phyloP scores from a whole-genome alignment of 805 yeast species.

The Candida nonsorbophila region DNA sequence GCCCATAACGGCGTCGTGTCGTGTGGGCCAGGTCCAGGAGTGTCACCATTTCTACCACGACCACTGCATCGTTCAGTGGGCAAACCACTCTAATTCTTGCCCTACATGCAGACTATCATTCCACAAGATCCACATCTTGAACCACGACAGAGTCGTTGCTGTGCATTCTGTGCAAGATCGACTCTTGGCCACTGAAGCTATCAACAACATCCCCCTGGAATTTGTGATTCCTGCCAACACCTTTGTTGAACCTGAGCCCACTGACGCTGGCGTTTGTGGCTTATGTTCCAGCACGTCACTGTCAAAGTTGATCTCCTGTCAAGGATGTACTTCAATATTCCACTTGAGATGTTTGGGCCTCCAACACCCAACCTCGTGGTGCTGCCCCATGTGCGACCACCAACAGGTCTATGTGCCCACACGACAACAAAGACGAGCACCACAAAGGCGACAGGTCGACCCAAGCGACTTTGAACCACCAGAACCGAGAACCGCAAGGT shows the following conservation, averaged over 20 bases:
- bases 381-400: slow-evolving; percentile 48
- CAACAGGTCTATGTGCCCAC: slow-evolving; percentile 26
- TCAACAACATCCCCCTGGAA: slow-evolving; percentile 31
- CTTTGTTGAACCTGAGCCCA: not conserved
- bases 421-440: no score
- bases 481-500: not conserved
- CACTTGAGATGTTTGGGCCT: slow-evolving; percentile 38
- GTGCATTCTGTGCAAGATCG: slow-evolving; percentile 22
- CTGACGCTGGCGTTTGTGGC: slow-evolving; percentile 8
- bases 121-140: slow-evolving; percentile 19
- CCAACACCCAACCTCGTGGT: slow-evolving; percentile 24
- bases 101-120: slow-evolving; percentile 56
- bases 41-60: slow-evolving; percentile 57
- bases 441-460: no score
- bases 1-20: slow-evolving; percentile 7
- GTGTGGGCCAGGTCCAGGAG: slow-evolving; percentile 18
- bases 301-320: slow-evolving; percentile 18
- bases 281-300: slow-evolving; percentile 24
- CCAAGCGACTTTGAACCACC: not conserved
- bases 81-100: slow-evolving; percentile 49
- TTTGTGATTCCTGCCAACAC: slow-evolving; percentile 19
- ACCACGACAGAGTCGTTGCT: slow-evolving; percentile 5
- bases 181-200: slow-evolving; percentile 28
- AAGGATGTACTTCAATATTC: slow-evolving; percentile 33
- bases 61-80: slow-evolving; percentile 55